These are phyloP conservation scores for Hyaloscypha finlandica DNA, from an alignment of 495 filamentous ascomycete species.

Conservation along the genomic window DNA sequence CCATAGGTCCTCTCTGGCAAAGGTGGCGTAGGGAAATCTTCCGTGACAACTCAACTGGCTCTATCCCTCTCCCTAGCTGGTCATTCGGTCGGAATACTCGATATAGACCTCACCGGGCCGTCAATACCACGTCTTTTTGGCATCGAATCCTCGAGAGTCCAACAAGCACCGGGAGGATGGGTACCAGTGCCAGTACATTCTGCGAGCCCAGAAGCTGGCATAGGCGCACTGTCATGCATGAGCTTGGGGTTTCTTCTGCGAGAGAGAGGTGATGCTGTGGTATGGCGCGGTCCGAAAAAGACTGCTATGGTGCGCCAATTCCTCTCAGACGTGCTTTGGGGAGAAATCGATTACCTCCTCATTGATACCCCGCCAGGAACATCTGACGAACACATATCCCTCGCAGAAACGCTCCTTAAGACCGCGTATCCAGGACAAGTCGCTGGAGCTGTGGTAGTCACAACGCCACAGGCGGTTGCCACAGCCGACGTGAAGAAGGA, in stretches of 20 bases:
- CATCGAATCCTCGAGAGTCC: conserved; percentile 85
- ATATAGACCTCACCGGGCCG: conserved; percentile 94
- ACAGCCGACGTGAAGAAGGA: conserved; percentile 95
- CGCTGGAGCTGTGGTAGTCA: conserved; percentile 87
- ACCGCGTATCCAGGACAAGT: conserved; percentile 61
- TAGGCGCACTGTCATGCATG: conserved; percentile 82
- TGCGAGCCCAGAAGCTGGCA: conserved; percentile 40
- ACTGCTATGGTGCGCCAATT: conserved; percentile 99
- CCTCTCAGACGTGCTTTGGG: conserved; percentile 90
- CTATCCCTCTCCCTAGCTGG: conserved; percentile 83
- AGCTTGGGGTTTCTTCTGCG: conserved; percentile 89
- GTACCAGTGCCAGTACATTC: conserved; percentile 81
- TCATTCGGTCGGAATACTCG: conserved; percentile 89
- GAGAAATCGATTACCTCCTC: conserved; percentile 80
- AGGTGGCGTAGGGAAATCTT: conserved; percentile 97
- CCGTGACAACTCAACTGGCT: conserved; percentile 91
- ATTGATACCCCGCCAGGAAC: conserved; percentile 97
- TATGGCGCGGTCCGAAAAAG: conserved; percentile 98
- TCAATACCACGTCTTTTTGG: conserved; percentile 93
- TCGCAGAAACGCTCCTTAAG: conserved; percentile 79
- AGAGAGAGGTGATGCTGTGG: conserved; percentile 82
- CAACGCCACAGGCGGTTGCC: conserved; percentile 91
- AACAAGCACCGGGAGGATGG: conserved; percentile 87
- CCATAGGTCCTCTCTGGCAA: conserved; percentile 87
- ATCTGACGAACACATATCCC: conserved; percentile 94